phyloP scores from a whole-genome alignment of 1,284 basidiomycete genomes.

The Leccinum pachyderme region DNA sequence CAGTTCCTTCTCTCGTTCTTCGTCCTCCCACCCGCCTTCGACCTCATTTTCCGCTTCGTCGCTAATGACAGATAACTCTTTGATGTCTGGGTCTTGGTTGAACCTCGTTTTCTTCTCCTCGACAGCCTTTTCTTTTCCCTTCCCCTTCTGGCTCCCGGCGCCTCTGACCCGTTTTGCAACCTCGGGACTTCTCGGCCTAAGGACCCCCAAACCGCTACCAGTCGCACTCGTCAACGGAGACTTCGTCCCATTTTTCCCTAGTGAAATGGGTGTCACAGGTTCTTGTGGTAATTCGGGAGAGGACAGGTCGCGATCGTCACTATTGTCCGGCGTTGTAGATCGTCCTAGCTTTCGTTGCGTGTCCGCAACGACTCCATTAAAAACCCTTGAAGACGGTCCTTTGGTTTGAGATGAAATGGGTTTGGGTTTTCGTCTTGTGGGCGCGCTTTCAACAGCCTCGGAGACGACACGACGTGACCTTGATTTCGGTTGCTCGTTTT shows the following conservation, averaged over 20 bases:
- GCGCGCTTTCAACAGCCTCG: constrained; percentile 12
- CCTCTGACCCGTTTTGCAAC: constrained; percentile 45
- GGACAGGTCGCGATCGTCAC: constrained; percentile 34
- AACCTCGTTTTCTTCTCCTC: constrained; percentile 25
- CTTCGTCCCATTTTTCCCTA: constrained; percentile 30
- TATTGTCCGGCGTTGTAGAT: constrained; percentile 16
- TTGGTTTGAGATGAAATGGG: constrained; percentile 6
- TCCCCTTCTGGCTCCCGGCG: constrained; percentile 27
- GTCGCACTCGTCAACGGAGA: constrained; percentile 5
- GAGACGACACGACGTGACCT: constrained; percentile 22
- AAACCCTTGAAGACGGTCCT: constrained; percentile 7
- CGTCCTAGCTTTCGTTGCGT: constrained; percentile 7
- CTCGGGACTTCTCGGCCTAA: constrained; percentile 50
- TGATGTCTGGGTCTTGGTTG: constrained; percentile 29
- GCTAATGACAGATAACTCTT: constrained; percentile 34
- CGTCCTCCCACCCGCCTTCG: constrained; percentile 5
- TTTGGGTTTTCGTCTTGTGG: constrained; percentile 6
- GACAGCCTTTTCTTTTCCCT: constrained; percentile 29
- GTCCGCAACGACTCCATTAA: background rate
- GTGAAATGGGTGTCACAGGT: constrained; percentile 44
- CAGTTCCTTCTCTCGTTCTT: constrained; percentile 31
- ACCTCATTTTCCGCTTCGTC: constrained; percentile 26
- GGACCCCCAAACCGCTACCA: constrained; percentile 29
- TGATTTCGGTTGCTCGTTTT: background rate
- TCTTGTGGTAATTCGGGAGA: constrained; percentile 53